These are phyloP conservation scores for Coleophoma eucalyptorum DNA, from an alignment of 2,329 filamentous ascomycete genomes.

Conservation along the genomic window DNA sequence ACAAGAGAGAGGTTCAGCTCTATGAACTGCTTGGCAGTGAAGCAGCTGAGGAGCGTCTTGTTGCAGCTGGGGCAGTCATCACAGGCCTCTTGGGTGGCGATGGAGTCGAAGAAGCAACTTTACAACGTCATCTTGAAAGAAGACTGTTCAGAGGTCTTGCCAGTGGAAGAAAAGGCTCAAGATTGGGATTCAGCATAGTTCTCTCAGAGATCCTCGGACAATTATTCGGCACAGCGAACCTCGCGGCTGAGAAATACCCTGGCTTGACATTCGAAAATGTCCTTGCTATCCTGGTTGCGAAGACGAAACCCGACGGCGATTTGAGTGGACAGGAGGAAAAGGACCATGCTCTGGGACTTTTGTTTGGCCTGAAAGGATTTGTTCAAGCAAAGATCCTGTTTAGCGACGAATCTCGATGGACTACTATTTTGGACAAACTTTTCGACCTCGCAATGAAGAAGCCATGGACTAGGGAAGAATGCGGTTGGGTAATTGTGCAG, in stretches of 20 bases:
- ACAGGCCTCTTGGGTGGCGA: constrained; percentile 49
- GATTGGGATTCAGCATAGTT: constrained; percentile 85
- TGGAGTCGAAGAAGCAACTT: constrained; percentile 45
- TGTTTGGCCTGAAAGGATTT: constrained; percentile 86
- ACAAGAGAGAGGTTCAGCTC: constrained; percentile 52
- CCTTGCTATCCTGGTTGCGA: constrained; percentile 48
- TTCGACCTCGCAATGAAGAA: constrained; percentile 75
- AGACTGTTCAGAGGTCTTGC: constrained; percentile 83
- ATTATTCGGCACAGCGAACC: constrained; percentile 52
- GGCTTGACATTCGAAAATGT: constrained; percentile 53
- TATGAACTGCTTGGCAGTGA: constrained; percentile 61
- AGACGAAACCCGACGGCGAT: constrained; percentile 50
- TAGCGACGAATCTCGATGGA: constrained; percentile 54
- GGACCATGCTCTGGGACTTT: constrained; percentile 78
- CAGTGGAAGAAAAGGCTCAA: constrained; percentile 83
- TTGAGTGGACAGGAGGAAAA: constrained; percentile 70
- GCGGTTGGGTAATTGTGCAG: constrained; percentile 76
- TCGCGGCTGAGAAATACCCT: constrained; percentile 42
- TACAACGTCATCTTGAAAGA: constrained; percentile 57
- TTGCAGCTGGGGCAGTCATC: constrained; percentile 55
- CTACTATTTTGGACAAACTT: constrained; percentile 66
- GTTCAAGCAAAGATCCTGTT: constrained; percentile 76
- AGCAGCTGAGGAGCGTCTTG: constrained; percentile 50
- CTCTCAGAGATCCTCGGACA: constrained; percentile 76
- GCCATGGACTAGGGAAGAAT: constrained; percentile 85